Base-by-base conservation (phyloP, 768 basidiomycete genomes). In the Mycena galopus region DNA sequence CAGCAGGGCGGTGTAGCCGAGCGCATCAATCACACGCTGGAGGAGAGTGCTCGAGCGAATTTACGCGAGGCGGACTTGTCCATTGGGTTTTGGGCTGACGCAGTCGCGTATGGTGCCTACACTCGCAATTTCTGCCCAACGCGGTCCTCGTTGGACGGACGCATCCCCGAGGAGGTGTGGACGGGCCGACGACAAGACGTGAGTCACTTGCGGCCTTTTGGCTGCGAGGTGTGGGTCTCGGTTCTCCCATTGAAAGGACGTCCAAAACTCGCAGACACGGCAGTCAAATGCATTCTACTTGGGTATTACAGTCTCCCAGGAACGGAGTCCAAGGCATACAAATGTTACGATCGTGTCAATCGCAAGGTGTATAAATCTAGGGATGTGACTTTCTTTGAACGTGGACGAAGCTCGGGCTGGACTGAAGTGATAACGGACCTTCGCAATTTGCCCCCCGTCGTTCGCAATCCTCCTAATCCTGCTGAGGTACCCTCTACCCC, bases 1-100 rank as follows among this genome's bases (percentile, higher is more conserved):
- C 53, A 75, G 14, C 80, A 84, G 37, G 83, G 83, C 44, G 79
- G 84, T 0, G 63, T 83, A 0, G 83, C 82, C 0, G 83, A 86
- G 39, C 37, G 78, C 2, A 62, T 72, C 14, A 83, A 81, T 60
- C 14, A 65, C 11, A 79, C 78, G 0, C 44, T 81, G 0, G 21
- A 79, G 0, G 76, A 81, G 21, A 27, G 44, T 14, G 61, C 61
- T 17, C 42, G 61, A 2, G 44, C 61, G 12, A 63, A 63, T 33
- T 14, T 63, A n/a, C 2, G 2, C 7, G 61, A 63, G 19, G 61
- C 61, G 3, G 44, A 12, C 2, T 44, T 63, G 2, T 32, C 61
- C 8, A 33, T 32, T 21, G 61, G 61, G 0, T 63, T 63, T 30
- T 63, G 44, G 61, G 17, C 61, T 14, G 61, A 63, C 12, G 61